Conservation (phyloP, 2,329 filamentous ascomycete genomes). For the Colletotrichum neosansevieriae region DNA sequence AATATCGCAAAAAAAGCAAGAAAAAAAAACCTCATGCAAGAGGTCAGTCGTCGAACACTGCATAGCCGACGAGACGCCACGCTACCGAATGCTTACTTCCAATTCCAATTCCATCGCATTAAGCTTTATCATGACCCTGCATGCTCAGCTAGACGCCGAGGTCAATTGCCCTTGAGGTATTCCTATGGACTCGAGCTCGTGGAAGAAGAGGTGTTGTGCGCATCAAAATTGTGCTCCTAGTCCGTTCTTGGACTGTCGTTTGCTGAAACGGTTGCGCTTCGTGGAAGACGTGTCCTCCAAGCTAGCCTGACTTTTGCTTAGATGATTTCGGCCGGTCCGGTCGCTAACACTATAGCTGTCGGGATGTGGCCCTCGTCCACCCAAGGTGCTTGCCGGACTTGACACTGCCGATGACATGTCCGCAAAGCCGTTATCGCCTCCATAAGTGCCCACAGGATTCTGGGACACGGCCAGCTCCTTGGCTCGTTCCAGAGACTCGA, state of each 20-base stretch:
- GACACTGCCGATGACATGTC: constrained; percentile 79
- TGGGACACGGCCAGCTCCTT: constrained; percentile 86
- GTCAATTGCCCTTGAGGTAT: not conserved
- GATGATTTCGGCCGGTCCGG: constrained; percentile 66
- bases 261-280: constrained; percentile 82
- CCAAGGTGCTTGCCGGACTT: constrained; percentile 81
- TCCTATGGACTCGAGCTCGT: not conserved
- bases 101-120: constrained; percentile 25
- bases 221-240: constrained; percentile 84
- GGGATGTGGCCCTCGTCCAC: constrained; percentile 65
- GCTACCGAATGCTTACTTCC: constrained; percentile 39
- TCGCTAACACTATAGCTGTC: constrained; percentile 64
- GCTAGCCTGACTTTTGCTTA: constrained; percentile 70
- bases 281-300: constrained; percentile 60
- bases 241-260: constrained; percentile 94
- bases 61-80: constrained; percentile 39
- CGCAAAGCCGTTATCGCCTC: constrained; percentile 73
- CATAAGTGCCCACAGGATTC: constrained; percentile 74
- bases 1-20: not conserved
- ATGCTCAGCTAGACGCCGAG: not conserved
- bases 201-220: too few species aligned
- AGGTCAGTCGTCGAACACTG: constrained; percentile 26
- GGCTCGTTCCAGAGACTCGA: constrained; percentile 88
- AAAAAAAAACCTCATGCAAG: constrained; percentile 3
- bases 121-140: constrained; percentile 6